phyloP scores from a whole-genome alignment of 169 alveolate genomes.

The Toxoplasma gondii region DNA sequence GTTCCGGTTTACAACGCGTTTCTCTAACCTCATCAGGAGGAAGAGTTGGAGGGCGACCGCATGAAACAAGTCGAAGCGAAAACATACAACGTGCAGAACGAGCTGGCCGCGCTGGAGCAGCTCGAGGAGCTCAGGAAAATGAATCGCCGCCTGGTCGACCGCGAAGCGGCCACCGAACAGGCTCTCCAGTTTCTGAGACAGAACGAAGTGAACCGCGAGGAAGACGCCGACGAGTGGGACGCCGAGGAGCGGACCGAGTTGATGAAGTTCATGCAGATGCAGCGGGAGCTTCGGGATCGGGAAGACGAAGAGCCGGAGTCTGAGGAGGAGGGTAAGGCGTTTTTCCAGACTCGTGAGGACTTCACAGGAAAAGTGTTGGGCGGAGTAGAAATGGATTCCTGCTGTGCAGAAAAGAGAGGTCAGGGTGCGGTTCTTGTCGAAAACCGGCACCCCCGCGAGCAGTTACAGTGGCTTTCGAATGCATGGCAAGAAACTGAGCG shows the following conservation, averaged over 20 bases:
- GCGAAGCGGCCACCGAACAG: constrained; percentile 61
- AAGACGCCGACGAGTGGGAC: constrained; percentile 3
- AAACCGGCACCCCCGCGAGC: too few relatives aligned
- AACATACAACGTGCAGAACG: constrained; percentile 65
- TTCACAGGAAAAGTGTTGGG: too few relatives aligned
- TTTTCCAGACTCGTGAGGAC: not conserved
- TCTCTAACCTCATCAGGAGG: constrained; percentile 38
- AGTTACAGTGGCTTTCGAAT: too few relatives aligned
- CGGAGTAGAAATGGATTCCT: too few relatives aligned
- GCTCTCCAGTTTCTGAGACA: constrained; percentile 72
- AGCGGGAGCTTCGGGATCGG: constrained; percentile 16
- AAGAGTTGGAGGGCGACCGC: constrained; percentile 67
- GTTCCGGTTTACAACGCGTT: not conserved
- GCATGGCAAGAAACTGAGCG: too few relatives aligned
- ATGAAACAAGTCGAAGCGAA: constrained; percentile 70
- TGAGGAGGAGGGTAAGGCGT: not conserved
- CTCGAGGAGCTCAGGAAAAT: constrained; percentile 68
- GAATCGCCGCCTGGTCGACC: constrained; percentile 68
- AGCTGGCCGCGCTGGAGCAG: constrained; percentile 65
- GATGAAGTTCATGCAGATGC: constrained; percentile 24
- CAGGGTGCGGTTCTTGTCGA: too few relatives aligned
- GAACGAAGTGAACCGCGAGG: not conserved
- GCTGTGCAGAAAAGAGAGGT: too few relatives aligned
- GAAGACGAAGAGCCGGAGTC: not conserved
- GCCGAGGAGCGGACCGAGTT: not conserved